A percentile compares a stretch with the other conserved stretches of the same genome.
These are phyloP conservation scores for Calophaca sinica DNA, from an alignment of 306 rosid species.

Conservation along the genomic window DNA sequence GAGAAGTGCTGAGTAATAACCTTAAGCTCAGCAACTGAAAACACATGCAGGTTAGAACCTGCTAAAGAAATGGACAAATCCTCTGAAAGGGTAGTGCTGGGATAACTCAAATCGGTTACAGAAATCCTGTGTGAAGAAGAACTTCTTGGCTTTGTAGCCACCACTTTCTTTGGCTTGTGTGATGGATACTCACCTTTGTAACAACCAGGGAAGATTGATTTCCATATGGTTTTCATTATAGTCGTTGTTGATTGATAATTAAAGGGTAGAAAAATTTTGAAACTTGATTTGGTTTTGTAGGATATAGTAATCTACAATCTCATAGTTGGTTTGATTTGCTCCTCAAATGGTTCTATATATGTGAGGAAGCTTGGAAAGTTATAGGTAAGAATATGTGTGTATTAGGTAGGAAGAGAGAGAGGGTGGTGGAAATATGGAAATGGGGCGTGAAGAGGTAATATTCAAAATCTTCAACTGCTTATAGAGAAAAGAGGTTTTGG, in stretches of 20 bases:
- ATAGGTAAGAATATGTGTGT: conserved; percentile 34
- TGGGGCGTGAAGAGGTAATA: conserved; percentile 21
- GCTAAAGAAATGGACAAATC: conserved; percentile 82
- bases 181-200: conserved; percentile 55
- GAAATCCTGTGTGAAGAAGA: conserved; percentile 59
- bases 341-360: neutral
- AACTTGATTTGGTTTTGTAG: neutral
- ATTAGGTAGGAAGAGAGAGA: conserved; percentile 46
- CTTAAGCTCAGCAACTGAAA: conserved; percentile 79
- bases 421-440: conserved; percentile 5
- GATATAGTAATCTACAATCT: conserved; percentile 24
- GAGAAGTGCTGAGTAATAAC: conserved; percentile 80
- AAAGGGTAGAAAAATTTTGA: no score
- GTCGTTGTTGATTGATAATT: conserved; percentile 32
- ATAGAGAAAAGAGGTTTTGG: conserved; percentile 36
- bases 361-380: conserved; percentile 6
- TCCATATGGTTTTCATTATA: conserved; percentile 60
- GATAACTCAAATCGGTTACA: conserved; percentile 65
- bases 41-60: conserved; percentile 70
- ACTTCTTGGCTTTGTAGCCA: conserved; percentile 57
- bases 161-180: conserved; percentile 59
- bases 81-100: conserved; percentile 61
- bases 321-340: neutral
- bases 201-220: conserved; percentile 66
- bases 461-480: conserved; percentile 62